Base-by-base conservation (phyloP, 1,139 yeast genomes). In the Pichia sp. region DNA sequence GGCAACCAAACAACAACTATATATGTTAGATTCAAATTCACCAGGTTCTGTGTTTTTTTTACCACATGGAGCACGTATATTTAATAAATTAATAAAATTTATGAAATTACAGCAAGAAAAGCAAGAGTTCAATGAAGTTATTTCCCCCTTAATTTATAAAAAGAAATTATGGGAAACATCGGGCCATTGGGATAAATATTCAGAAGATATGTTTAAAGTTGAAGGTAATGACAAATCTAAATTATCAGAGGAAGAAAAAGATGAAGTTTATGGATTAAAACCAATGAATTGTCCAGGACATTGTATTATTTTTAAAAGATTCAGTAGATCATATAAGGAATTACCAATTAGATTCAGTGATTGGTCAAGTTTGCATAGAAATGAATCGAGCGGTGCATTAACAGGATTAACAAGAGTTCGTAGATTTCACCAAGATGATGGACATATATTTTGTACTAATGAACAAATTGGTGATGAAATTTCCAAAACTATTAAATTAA, bases 281-380 rank as follows among this genome's bases (percentile, higher is more conserved):
- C 98, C 99, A 61, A 93, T 93, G 99, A 93, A 93, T 74, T 91
- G 98, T 74, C 99, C 99, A 22, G 98, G 98, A 49, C 99, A 93
- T 71, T 91, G 98, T 76, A 70, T 93, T 58, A 78, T 93, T 67
- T 93, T 87, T 75, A 84, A 85, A 65, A 73, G 90, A 51, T 83
- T 93, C 68, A 96, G 88, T 68, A 83, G 96, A 70, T 87, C 96
- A 3, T 89, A 90, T 73, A 81, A 96, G 66, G 98, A 93, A 68
- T 76, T 93, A 69, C 99, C 99, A 58, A 81, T 96, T 83, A 83
- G 98, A 75, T 90, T 87, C 70, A 95, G 96, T 59, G 99, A 93
- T 70, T 90, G 93, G 69, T 95, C 96, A 67, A 95, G 91, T 49
- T 76, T 93, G 63, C 98, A 93, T 73, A 81, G 99, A 74, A 93